Percentiles rank a stretch among this genome's conserved stretches.
phyloP scores from a whole-genome alignment of 176 grass and related monocot genomes.

The Aegilops sharonensis region DNA sequence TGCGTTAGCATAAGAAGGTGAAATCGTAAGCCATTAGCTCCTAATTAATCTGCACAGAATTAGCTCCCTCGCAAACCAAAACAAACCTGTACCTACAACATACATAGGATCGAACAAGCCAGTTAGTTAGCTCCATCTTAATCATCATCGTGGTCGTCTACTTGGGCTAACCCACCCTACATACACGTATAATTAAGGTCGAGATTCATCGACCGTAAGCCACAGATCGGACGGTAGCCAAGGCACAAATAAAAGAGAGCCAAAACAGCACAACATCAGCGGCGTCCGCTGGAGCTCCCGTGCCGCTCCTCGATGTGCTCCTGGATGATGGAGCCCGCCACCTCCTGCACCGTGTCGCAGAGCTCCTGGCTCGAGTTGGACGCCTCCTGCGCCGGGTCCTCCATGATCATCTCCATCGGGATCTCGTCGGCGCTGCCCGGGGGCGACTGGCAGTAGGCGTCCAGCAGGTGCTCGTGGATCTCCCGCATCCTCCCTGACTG shows the following conservation, averaged over 20 bases:
- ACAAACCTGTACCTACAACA: not conserved
- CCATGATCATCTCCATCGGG: slow-evolving; percentile 27
- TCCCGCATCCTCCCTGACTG: slow-evolving; percentile 70
- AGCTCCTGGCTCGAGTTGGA: slow-evolving; percentile 44
- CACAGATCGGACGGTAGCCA: not conserved
- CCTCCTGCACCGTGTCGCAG: slow-evolving; percentile 45
- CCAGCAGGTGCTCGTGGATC: slow-evolving; percentile 77
- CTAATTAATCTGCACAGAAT: not conserved
- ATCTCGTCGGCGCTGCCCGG: not conserved
- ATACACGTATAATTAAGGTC: not conserved
- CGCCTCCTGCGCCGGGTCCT: slow-evolving; percentile 40
- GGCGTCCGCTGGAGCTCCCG: not conserved
- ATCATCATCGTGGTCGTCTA: not conserved
- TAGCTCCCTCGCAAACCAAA: not conserved
- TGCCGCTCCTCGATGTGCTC: not conserved
- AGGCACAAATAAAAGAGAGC: not conserved
- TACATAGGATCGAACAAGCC: no score
- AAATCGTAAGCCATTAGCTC: not conserved
- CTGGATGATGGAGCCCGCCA: slow-evolving; percentile 33
- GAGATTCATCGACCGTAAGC: slow-evolving; percentile 1
- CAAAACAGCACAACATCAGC: not conserved
- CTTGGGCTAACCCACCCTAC: not conserved
- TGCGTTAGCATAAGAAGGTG: not conserved
- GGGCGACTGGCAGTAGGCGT: slow-evolving; percentile 56
- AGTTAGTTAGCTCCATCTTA: not conserved